Evolutionary conservation across 2,329 filamentous ascomycete genomes (phyloP), one percentile per base, ranked within the genome.

Genomic region (Thermoascus crustaceus): DNA sequence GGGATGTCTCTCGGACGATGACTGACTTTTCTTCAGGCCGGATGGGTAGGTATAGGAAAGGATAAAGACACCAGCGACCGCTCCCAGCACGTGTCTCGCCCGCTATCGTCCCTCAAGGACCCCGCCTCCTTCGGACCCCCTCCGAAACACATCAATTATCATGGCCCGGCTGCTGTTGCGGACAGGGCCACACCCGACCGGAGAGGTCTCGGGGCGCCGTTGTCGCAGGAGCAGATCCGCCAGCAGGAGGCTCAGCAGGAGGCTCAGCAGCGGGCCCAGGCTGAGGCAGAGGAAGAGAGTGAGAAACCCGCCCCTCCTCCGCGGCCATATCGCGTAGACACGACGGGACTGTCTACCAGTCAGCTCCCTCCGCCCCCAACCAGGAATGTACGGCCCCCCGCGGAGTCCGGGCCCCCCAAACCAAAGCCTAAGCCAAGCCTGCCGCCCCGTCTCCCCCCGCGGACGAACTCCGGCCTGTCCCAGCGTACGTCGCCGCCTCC

Each of bases 61-160:
- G 59, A 68, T 38, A 45, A 58, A 10, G 55, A 61, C 25, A 52
- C 53, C 37, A 51, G 61, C 23, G 62, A 73, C 20, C 50, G 57
- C 26, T 45, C 57, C 21, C 66, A 72, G 16, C 76, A 77, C 44
- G 63, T 71, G 34, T 71, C 75, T 5, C 68, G 71, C 10, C 86
- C 87, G 1, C 64, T 93, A 27, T 69, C 77, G 6, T 70, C 76
- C 3, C 71, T 94, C 19, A 79, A 77, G 54, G 86, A 94, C 54
- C 87, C 85, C 1, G 59, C 75, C 1, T 74, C 77, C 10, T 94
- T 94, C 55, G 85, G 76, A 2, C 85, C 86, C 16, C 87, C 87
- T 17, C 87, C 87, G 0, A 88, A 76, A 49, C 82, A 75, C 42
- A 59, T 67, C 38, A 66, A 68, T 32, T 71, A 69, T 44, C 63